These are phyloP conservation scores for Excoecaria cochinchinensis DNA, from an alignment of 345 rosid species.

Conservation along the genomic window DNA sequence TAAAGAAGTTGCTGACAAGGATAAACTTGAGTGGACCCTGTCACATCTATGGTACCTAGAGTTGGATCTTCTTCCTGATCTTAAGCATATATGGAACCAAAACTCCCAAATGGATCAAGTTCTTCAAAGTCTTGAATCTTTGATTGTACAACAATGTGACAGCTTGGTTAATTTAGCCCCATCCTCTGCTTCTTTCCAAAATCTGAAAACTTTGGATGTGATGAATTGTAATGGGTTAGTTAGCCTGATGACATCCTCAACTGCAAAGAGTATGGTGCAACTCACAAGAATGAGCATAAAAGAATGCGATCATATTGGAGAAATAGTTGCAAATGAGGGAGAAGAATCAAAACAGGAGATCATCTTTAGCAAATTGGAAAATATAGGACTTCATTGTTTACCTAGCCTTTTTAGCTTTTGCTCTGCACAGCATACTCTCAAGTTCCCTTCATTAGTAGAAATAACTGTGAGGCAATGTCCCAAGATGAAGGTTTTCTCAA, in stretches of 20 bases:
- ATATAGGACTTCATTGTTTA: slow-evolving; percentile 14
- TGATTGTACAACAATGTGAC: not conserved
- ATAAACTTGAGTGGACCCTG: not conserved
- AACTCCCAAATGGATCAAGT: not conserved
- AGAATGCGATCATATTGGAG: slow-evolving; percentile 16
- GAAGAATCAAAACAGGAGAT: slow-evolving; percentile 13
- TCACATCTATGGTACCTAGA: not conserved
- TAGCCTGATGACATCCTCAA: slow-evolving; percentile 10
- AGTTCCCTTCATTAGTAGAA: not conserved
- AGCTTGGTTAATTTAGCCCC: slow-evolving; percentile 17
- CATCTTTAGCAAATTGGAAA: slow-evolving; percentile 10
- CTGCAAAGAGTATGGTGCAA: slow-evolving; percentile 16
- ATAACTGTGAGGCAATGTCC: not conserved
- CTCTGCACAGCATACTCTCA: not conserved
- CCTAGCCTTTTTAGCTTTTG: slow-evolving; percentile 18
- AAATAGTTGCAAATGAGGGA: slow-evolving; percentile 9
- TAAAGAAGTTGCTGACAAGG: not conserved
- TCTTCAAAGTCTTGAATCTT: slow-evolving; percentile 15
- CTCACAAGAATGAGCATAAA: slow-evolving; percentile 23
- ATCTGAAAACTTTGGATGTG: slow-evolving; percentile 3
- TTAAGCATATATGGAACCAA: slow-evolving; percentile 12
- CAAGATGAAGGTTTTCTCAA: not conserved
- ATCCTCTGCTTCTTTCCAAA: slow-evolving; percentile 6
- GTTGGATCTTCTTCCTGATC: not conserved
- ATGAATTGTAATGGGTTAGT: slow-evolving; percentile 13